Conservation (phyloP, 768 basidiomycete species). For the Postia placenta region DNA sequence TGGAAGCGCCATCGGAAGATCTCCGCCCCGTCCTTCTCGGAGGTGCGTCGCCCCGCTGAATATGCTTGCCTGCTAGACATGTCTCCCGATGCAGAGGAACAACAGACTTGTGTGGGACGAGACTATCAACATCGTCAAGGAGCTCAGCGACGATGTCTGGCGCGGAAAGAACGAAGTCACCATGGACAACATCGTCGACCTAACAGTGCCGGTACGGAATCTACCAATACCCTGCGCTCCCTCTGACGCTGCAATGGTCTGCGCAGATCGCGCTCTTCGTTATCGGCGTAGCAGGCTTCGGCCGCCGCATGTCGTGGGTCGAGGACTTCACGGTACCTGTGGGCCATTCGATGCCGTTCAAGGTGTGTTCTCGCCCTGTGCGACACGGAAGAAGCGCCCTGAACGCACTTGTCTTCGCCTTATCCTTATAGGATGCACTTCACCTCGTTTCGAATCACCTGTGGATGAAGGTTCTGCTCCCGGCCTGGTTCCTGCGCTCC, state of each 20-base stretch:
- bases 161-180: constrained; percentile 30
- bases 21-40: constrained; percentile 55
- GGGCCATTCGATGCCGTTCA: constrained; percentile 16
- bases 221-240: neutral
- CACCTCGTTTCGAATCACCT: constrained; percentile 20
- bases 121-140: constrained; percentile 22
- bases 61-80: neutral
- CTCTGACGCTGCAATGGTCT: neutral
- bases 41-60: constrained; percentile 28
- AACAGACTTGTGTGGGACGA: constrained; percentile 33
- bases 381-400: too few relatives aligned
- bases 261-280: constrained; percentile 48
- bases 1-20: constrained; percentile 64
- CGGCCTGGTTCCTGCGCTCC: constrained; percentile 16
- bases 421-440: constrained; percentile 19
- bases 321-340: constrained; percentile 10
- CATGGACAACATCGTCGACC: constrained; percentile 39
- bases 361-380: constrained; percentile 11
- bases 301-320: constrained; percentile 40
- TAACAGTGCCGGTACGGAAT: constrained; percentile 43
- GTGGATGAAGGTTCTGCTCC: constrained; percentile 16
- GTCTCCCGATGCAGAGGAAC: constrained; percentile 20
- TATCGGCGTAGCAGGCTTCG: constrained; percentile 52
- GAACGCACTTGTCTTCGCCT: too few relatives aligned
- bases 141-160: constrained; percentile 39